phyloP scores from a whole-genome alignment of 2,329 filamentous ascomycete genomes.

The Penicillium sclerotigenum region DNA sequence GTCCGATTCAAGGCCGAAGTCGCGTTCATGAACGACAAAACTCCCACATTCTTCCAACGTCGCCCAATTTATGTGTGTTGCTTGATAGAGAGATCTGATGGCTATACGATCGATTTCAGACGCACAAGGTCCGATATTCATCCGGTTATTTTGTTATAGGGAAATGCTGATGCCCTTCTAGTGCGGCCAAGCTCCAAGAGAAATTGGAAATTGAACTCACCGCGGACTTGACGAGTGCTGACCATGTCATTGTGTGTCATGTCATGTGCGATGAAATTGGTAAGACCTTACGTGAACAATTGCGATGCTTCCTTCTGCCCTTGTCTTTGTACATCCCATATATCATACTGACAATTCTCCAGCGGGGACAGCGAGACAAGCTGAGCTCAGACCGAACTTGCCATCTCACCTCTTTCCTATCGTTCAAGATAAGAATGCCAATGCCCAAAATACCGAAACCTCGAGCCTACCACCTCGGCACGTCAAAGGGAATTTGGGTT shows the following conservation, averaged over 20 bases:
- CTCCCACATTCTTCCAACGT: slow-evolving; percentile 60
- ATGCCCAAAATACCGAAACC: neutral
- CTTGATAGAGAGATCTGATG: slow-evolving; percentile 68
- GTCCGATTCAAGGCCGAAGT: slow-evolving; percentile 65
- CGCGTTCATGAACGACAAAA: slow-evolving; percentile 66
- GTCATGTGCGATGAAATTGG: slow-evolving; percentile 84
- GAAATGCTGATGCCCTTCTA: slow-evolving; percentile 29
- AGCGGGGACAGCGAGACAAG: slow-evolving; percentile 58
- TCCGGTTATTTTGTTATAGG: slow-evolving; percentile 16
- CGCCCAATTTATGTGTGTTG: slow-evolving; percentile 68
- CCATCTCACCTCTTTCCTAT: slow-evolving; percentile 45
- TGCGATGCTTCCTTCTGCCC: neutral
- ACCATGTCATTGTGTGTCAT: slow-evolving; percentile 63
- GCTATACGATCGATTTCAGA: slow-evolving; percentile 65
- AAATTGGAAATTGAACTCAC: slow-evolving; percentile 60
- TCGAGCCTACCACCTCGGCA: neutral
- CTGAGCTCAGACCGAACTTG: slow-evolving; percentile 52
- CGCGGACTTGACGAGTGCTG: slow-evolving; percentile 53
- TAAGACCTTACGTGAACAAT: slow-evolving; percentile 26
- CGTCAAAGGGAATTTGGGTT: neutral
- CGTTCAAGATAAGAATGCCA: neutral
- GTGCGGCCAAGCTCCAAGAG: slow-evolving; percentile 62
- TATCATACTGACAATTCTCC: slow-evolving; percentile 13
- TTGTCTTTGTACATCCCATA: neutral
- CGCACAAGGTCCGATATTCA: slow-evolving; percentile 50